Percentiles rank a stretch among this genome's conserved stretches.
Conservation (phyloP, 1,139 yeast genomes). For the Geotrichum histeridarum region DNA sequence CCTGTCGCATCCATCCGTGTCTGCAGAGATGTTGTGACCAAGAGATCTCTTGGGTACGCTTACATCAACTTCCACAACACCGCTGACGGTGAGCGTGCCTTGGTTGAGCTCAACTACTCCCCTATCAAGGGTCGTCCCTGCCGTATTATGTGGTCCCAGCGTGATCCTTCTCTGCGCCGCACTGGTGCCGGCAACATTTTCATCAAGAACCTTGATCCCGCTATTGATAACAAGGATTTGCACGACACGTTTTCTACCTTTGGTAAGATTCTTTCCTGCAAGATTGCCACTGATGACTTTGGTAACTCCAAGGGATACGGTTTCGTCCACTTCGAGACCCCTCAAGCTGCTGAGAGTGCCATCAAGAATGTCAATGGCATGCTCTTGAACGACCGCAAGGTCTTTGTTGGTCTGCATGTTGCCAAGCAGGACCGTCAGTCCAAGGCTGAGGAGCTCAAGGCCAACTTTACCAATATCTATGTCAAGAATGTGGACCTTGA, state of each 20-base stretch:
- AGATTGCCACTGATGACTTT: constrained; percentile 90
- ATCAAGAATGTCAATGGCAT: constrained; percentile 97
- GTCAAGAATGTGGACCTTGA: constrained; percentile 82
- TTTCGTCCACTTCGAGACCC: constrained; percentile 92
- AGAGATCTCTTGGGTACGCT: constrained; percentile 96
- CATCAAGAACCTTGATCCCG: constrained; percentile 97
- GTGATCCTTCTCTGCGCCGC: constrained; percentile 95
- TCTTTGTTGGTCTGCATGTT: constrained; percentile 91
- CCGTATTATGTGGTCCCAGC: constrained; percentile 99
- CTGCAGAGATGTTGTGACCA: constrained; percentile 97
- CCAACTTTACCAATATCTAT: constrained; percentile 91
- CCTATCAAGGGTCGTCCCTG: constrained; percentile 94
- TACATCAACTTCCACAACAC: constrained; percentile 91
- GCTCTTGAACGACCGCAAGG: constrained; percentile 95
- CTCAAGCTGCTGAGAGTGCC: constrained; percentile 91
- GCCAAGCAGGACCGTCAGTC: constrained; percentile 93
- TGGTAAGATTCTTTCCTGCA: constrained; percentile 93
- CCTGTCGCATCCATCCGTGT: constrained; percentile 96
- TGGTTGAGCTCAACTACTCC: constrained; percentile 92
- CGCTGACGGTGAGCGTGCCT: constrained; percentile 89
- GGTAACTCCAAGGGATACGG: constrained; percentile 96
- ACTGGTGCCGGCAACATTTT: constrained; percentile 95
- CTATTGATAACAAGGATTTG: constrained; percentile 96
- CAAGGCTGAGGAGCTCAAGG: constrained; percentile 85
- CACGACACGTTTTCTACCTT: constrained; percentile 97